Percentiles rank a stretch among this genome's conserved stretches.
phyloP scores from a whole-genome alignment of 441 rosid genomes.

The Daphne laureola region DNA sequence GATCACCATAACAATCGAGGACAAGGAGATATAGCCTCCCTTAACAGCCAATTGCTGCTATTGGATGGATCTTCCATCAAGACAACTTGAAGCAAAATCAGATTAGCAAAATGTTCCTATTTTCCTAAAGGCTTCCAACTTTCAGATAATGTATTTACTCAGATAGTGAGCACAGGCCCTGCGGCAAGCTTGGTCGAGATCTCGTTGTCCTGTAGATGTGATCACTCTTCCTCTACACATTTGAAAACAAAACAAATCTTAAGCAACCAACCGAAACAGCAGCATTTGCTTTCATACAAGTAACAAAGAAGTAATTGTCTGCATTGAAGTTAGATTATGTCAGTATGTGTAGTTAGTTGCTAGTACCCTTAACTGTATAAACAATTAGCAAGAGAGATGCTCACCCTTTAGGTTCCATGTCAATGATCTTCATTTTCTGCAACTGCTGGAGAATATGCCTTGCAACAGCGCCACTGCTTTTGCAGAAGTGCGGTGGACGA shows the following conservation, averaged over 20 bases:
- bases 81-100: too few relatives aligned
- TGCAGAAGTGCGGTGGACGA: slow-evolving; percentile 91
- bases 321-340: not conserved
- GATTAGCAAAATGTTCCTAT: too few relatives aligned
- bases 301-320: not conserved
- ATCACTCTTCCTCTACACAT: slow-evolving; percentile 52
- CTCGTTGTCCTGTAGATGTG: slow-evolving; percentile 69
- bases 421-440: slow-evolving; percentile 59
- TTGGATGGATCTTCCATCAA: too few relatives aligned
- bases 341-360: too few relatives aligned
- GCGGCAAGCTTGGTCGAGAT: slow-evolving; percentile 63
- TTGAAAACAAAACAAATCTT: not conserved
- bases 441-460: slow-evolving; percentile 83
- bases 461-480: slow-evolving; percentile 76
- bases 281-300: not conserved
- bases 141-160: too few relatives aligned
- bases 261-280: too few relatives aligned
- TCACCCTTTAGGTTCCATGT: slow-evolving; percentile 70
- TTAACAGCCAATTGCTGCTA: too few relatives aligned
- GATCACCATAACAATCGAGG: too few relatives aligned
- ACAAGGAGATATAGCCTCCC: too few relatives aligned
- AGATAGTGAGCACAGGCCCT: not conserved
- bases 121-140: too few relatives aligned
- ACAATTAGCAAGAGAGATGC: not conserved
- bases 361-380: too few relatives aligned